Evolutionary conservation across 2,329 filamentous ascomycete genomes (phyloP), one percentile per base, ranked within the genome.

Genomic region (Penicillium sp.): DNA sequence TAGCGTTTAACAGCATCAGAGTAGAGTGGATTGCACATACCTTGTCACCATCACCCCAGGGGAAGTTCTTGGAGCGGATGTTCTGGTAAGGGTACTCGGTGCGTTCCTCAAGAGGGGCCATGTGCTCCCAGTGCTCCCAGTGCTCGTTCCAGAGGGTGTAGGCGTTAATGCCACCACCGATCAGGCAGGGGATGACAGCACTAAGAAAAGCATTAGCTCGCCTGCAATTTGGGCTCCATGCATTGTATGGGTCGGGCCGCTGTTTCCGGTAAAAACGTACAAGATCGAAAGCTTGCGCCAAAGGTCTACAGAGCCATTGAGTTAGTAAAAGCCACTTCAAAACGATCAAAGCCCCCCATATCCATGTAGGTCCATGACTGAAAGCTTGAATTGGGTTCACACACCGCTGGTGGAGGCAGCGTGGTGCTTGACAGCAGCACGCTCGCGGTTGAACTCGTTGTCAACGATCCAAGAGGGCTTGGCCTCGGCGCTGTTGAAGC

Each of bases 251-350:
- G 9, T 24, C 14, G 24, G 24, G 45, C 27, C 43, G 50, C 50
- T 45, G 13, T 27, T 46, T 37, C 41, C 41, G 50, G 39, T 39
- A 64, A 63, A 53, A 66, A 81, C 90, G 80, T 91, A 97, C 93
- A 91, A 98, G 83, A 97, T 84, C 64, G 91, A 95, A 71, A 98
- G 88, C 84, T 96, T 98, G 79, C 86, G 88, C 95, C 95, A 99
- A 71, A 96, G 86, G 71, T 91, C 93, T 96, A 73, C 54, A 58
- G 53, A 63, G 59, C 56, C 57, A 63, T 66, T 67, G 48, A 51
- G 65, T 73, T 53, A 73, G 66, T 61, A 59, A 52, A 44, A 46
- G 19, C 22, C 35, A 22, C 49, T 48, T 26, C 35, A 35, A 22
- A 22, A 16, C 9, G 19, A 19, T 22, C 14, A 1, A 41, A 31